phyloP scores from a whole-genome alignment of 169 alveolate species.

The Eimeria maxima region DNA sequence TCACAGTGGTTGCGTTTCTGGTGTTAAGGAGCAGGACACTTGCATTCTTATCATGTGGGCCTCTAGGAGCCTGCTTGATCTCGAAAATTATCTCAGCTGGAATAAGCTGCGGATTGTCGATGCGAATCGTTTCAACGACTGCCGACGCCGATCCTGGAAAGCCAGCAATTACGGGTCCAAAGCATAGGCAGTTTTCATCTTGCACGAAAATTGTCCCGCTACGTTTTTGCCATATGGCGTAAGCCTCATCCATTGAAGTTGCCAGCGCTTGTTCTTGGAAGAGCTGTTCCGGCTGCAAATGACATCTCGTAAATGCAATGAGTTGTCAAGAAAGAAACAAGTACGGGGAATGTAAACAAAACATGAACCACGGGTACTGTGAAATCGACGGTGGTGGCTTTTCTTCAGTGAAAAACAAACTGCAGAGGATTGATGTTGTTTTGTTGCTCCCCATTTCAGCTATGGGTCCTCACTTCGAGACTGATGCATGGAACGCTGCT shows the following conservation, averaged over 20 bases:
- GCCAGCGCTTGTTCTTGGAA: slow-evolving; percentile 97
- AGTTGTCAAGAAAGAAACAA: background rate
- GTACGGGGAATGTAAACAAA: background rate
- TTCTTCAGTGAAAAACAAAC: background rate
- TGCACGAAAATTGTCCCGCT: slow-evolving; percentile 91
- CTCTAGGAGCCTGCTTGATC: slow-evolving; percentile 92
- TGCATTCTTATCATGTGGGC: slow-evolving; percentile 63
- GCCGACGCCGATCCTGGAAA: slow-evolving; percentile 81
- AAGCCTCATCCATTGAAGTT: slow-evolving; percentile 90
- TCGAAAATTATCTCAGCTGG: slow-evolving; percentile 89
- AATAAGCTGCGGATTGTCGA: slow-evolving; percentile 93
- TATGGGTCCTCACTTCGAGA: slow-evolving; percentile 88
- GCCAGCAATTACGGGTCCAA: slow-evolving; percentile 95
- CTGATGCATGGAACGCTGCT: slow-evolving; percentile 97
- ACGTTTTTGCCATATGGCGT: slow-evolving; percentile 81
- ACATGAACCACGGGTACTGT: background rate
- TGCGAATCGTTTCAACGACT: slow-evolving; percentile 93
- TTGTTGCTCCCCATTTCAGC: background rate
- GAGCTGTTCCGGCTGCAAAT: slow-evolving; percentile 90
- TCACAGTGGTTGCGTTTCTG: background rate
- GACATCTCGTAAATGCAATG: background rate
- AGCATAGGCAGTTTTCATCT: slow-evolving; percentile 95
- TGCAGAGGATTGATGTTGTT: background rate
- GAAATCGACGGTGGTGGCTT: background rate
- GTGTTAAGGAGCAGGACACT: background rate